Base-by-base conservation (phyloP, 352 stramenopile genomes). In the Pythium monospermum region DNA sequence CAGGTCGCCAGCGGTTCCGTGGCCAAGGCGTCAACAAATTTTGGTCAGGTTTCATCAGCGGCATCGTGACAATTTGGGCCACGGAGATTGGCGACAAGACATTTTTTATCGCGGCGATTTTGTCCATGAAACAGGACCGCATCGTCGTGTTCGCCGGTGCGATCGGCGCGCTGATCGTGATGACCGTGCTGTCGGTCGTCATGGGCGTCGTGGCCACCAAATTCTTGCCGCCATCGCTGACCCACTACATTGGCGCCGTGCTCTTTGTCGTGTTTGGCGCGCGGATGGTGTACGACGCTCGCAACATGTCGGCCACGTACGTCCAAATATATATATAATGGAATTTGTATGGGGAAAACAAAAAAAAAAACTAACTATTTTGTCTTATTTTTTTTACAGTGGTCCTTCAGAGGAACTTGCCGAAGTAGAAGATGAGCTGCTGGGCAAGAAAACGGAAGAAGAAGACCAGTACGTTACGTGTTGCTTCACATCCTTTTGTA, bases 51-150 rank as follows among this genome's bases (percentile, higher is more conserved):
- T 94, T 94, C 37, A 57, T 88, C 49, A 94, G 75, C 61, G 79
- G 83, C 57, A 89, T 98, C 59, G 72, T 96, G 49, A 92, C 98
- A 44, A 98, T 99, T 49, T 98, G 98, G 78, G 86, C 98, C 19
- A 98, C 95, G 47, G 96, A 99, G 69, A 97, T 99, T 59, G 96
- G 96, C 44, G 96, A 99, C 81, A 99, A 99, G 64, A 99, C 96
- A n/a, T 99, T 99, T 63, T 99, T 99, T 70, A 98, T 99, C 57
- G 96, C 95, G 1, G 96, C 90, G 35, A 96, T 99, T 60, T 60
- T 99, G 43, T 97, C 96, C 23, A 97, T 97, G 73, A 98, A 98
- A 68, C 88, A 96, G 44, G 94, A 96, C 52, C 79, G 87, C 40
- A 73, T 98, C 19, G 86, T 99, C 38, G 96, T 97, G 15, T 99